A percentile compares a stretch with the other conserved stretches of the same genome.
These are phyloP conservation scores for Castanea mollissima DNA, from an alignment of 306 rosid genomes.

Conservation along the genomic window DNA sequence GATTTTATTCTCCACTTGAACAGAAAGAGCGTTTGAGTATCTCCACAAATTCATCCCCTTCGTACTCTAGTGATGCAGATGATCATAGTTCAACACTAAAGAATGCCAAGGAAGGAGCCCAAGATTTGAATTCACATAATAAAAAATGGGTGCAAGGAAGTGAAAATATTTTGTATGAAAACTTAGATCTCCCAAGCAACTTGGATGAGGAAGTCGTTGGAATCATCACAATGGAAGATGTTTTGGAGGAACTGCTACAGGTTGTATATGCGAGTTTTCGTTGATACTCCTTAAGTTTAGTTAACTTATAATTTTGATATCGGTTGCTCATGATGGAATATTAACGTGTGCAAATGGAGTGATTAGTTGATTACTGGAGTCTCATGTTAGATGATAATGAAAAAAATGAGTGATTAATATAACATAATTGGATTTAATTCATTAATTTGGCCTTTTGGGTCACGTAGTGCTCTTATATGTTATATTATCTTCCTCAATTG, in stretches of 20 bases:
- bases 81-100: slow-evolving; percentile 34
- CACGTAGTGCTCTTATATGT: no score
- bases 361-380: no score
- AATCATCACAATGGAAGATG: slow-evolving; percentile 82
- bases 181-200: slow-evolving; percentile 25
- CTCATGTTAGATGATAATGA: no score
- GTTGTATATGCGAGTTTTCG: slow-evolving; percentile 6
- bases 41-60: slow-evolving; percentile 14
- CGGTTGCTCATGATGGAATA: no score
- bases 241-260: slow-evolving; percentile 81
- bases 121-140: slow-evolving; percentile 5
- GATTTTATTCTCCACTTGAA: background rate
- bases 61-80: slow-evolving; percentile 29
- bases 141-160: background rate
- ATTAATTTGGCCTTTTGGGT: no score
- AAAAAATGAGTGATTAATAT: no score
- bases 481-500: no score
- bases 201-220: slow-evolving; percentile 52
- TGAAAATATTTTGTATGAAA: slow-evolving; percentile 1
- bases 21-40: slow-evolving; percentile 5
- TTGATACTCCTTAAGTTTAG: background rate
- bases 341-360: no score
- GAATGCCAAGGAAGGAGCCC: slow-evolving; percentile 27
- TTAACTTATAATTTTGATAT: no score
- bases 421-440: no score